Evolutionary conservation across 345 rosid species (phyloP).

Genomic region (Sonneratia alba): DNA sequence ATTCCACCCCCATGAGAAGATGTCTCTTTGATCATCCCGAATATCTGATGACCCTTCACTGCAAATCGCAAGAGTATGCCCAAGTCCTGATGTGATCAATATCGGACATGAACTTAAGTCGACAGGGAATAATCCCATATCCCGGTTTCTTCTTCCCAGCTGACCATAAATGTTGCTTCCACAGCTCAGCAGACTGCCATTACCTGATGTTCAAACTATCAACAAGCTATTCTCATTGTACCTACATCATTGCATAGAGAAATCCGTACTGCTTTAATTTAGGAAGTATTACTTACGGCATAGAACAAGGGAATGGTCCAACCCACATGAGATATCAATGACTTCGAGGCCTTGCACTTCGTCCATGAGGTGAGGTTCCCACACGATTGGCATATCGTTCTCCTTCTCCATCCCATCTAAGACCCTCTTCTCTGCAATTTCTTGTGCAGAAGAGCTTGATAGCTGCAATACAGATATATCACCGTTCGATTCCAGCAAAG

Average conservation of each 20-base stretch:
- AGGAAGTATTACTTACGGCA: constrained; percentile 35
- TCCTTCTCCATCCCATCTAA: constrained; percentile 68
- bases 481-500: constrained; percentile 42
- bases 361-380: constrained; percentile 73
- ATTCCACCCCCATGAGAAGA: constrained; percentile 92
- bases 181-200: constrained; percentile 55
- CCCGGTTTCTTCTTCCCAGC: constrained; percentile 53
- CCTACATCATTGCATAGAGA: constrained; percentile 1
- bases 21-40: constrained; percentile 15
- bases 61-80: constrained; percentile 81
- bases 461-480: constrained; percentile 9
- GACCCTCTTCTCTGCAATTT: constrained; percentile 53
- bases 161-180: constrained; percentile 88
- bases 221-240: constrained; percentile 7
- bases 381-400: constrained; percentile 66
- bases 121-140: constrained; percentile 54
- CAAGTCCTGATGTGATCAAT: constrained; percentile 70
- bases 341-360: constrained; percentile 41
- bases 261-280: neutral
- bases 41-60: constrained; percentile 16
- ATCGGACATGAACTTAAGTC: constrained; percentile 25
- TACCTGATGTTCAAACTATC: constrained; percentile 31
- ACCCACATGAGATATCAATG: constrained; percentile 65
- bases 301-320: constrained; percentile 80
- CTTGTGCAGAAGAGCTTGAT: constrained; percentile 21